Base-by-base conservation (phyloP, 208 protist genomes). In the Wallacemonas sp. region DNA sequence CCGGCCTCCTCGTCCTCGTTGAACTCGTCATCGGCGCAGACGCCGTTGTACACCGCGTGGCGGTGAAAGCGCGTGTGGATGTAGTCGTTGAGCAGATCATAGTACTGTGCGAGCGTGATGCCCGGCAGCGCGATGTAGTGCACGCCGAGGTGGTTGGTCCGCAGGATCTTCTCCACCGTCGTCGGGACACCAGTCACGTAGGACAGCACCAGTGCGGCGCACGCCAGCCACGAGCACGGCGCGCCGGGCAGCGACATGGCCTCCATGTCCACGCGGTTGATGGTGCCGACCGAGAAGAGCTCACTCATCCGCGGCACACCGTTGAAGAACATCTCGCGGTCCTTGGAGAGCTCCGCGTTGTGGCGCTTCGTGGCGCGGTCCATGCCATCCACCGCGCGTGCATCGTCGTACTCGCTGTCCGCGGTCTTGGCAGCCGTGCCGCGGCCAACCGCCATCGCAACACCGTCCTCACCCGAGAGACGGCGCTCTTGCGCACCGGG, bases 51-150 rank as follows among this genome's bases (percentile, higher is more conserved):
- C n/a, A 43, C 27, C 11, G 55, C 29, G 56, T 38, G 41, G 64
- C 74, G 62, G 67, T 86, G 77, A 43, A 90, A 82, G 54, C 84
- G 69, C 19, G 60, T 76, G 76, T 93, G 77, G 61, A 94, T 67
- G 80, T 93, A 95, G 61, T 93, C 88, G 62, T 81, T 85, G 21
- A 78, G 71, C 2, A 88, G 41, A 64, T 97, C 92, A 78, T 83
- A 97, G 41, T 90, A 52, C 79, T 97, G 81, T 0, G 89, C 77
- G 32, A 97, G 83, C 0, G 92, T 97, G 43, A 97, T 65, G 19
- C 80, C 77, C 3, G 87, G 74, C 55, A 95, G 74, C 44, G 80
- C 75, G 43, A 97, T 77, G 74, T 89, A 87, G 70, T 97, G 87
- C 49, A 92, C 55, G 21, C 80, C 80, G 55, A 97, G 83, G 73